These are phyloP conservation scores for Neofusicoccum sp. DNA, from an alignment of 2,329 filamentous ascomycete genomes.

Conservation along the genomic window DNA sequence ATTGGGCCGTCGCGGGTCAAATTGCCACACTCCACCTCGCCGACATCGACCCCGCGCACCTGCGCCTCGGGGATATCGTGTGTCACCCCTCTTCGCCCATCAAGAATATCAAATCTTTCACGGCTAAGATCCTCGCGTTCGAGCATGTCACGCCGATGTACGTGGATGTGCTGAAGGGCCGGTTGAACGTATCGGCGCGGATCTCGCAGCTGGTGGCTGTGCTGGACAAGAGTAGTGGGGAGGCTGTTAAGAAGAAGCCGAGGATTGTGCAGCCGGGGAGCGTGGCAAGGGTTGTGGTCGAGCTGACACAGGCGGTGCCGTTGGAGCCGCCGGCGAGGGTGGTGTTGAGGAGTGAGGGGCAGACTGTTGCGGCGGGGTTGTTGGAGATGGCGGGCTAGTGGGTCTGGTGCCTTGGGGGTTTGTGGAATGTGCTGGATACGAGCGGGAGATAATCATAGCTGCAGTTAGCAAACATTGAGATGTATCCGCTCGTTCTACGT, in stretches of 20 bases:
- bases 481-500: too few species aligned
- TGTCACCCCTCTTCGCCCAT: slow-evolving; percentile 72
- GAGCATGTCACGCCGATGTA: slow-evolving; percentile 87
- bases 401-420: not conserved
- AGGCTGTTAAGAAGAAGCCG: slow-evolving; percentile 79
- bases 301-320: slow-evolving; percentile 73
- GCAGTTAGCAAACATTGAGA: too few species aligned
- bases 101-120: slow-evolving; percentile 71
- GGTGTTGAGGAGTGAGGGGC: slow-evolving; percentile 76
- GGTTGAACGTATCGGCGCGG: slow-evolving; percentile 75
- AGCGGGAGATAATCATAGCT: too few species aligned
- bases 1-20: slow-evolving; percentile 93
- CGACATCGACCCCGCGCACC: slow-evolving; percentile 81
- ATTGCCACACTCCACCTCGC: slow-evolving; percentile 82
- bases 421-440: too few species aligned
- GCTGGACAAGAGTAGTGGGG: slow-evolving; percentile 77
- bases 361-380: slow-evolving; percentile 85
- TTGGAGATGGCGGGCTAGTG: slow-evolving; percentile 57
- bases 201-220: slow-evolving; percentile 72
- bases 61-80: slow-evolving; percentile 80
- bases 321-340: slow-evolving; percentile 79
- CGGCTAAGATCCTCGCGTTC: slow-evolving; percentile 83
- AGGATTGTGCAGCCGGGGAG: slow-evolving; percentile 78
- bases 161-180: slow-evolving; percentile 84
- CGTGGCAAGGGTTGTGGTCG: slow-evolving; percentile 76